phyloP scores from a whole-genome alignment of 2,329 filamentous ascomycete species.

The Thielaviopsis musarum region DNA sequence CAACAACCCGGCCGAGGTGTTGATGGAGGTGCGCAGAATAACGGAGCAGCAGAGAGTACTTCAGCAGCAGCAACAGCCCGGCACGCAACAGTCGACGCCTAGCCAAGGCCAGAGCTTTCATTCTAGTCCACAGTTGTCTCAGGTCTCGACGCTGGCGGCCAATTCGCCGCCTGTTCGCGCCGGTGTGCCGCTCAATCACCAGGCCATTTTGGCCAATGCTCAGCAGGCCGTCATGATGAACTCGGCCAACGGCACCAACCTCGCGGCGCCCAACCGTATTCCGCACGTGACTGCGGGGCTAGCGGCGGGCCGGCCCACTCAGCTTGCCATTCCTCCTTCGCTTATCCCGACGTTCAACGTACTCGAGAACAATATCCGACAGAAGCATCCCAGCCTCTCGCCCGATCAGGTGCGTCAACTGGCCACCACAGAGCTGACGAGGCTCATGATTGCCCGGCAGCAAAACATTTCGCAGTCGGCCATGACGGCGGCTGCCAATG shows the following conservation, averaged over 20 bases:
- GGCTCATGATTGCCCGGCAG: conserved; percentile 30
- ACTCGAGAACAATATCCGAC: conserved; percentile 34
- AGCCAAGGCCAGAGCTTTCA: conserved; percentile 19
- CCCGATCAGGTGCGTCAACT: conserved; percentile 33
- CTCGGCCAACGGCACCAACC: conserved; percentile 6
- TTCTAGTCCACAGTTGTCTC: conserved; percentile 25
- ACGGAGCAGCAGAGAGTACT: conserved; percentile 45
- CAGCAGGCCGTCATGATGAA: conserved; percentile 7
- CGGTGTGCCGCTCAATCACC: conserved; percentile 6
- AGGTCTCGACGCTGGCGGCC: conserved; percentile 24
- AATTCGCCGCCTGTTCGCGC: conserved; percentile 14
- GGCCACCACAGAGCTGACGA: conserved; percentile 32
- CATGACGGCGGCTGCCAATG: conserved; percentile 38
- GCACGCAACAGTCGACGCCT: conserved; percentile 16
- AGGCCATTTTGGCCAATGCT: conserved; percentile 6
- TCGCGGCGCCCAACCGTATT: conserved; percentile 10
- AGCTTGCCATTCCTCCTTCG: conserved; percentile 5
- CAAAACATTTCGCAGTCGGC: conserved; percentile 28
- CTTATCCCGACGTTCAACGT: conserved; percentile 21
- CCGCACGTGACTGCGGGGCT: neutral
- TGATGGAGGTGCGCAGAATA: conserved; percentile 49
- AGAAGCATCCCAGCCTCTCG: conserved; percentile 33
- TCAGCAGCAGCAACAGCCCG: conserved; percentile 27
- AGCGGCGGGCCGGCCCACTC: conserved; percentile 14
- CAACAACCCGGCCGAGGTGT: conserved; percentile 22